A percentile compares a stretch with the other conserved stretches of the same genome.
phyloP scores from a whole-genome alignment of 148 eudicot species.

The Camellia lanceoleosa region DNA sequence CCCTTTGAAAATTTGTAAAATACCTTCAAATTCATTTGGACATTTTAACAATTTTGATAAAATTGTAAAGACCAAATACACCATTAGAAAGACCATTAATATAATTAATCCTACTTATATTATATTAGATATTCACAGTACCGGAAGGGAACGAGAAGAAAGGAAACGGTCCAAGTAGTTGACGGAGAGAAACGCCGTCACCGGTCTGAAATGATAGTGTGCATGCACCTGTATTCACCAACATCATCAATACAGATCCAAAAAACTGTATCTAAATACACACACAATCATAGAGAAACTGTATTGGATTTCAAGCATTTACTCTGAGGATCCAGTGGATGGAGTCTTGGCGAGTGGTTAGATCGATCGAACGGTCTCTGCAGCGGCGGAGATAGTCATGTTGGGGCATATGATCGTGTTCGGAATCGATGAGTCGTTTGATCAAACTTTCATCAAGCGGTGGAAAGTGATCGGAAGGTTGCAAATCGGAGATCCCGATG shows the following conservation, averaged over 20 bases:
- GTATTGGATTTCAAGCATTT: neutral
- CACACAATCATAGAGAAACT: neutral
- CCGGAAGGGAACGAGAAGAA: constrained; percentile 20
- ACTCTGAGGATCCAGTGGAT: constrained; percentile 38
- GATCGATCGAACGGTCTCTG: constrained; percentile 13
- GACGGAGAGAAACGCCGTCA: constrained; percentile 38
- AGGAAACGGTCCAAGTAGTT: constrained; percentile 42
- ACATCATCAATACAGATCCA: neutral
- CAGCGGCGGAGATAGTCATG: constrained; percentile 23
- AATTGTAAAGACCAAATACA: too few species aligned
- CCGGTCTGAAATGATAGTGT: constrained; percentile 29
- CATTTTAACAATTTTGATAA: too few species aligned
- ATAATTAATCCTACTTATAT: neutral
- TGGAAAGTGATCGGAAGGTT: neutral
- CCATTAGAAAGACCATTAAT: too few species aligned
- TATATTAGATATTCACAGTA: neutral
- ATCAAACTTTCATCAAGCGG: constrained; percentile 12
- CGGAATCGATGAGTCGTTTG: constrained; percentile 18
- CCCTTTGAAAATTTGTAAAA: too few species aligned
- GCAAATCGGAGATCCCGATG: neutral
- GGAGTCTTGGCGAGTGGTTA: constrained; percentile 36
- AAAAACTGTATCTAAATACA: neutral
- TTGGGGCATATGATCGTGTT: constrained; percentile 20
- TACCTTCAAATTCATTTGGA: too few species aligned
- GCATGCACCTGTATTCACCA: constrained; percentile 27